A percentile compares a stretch with the other conserved stretches of the same genome.
phyloP scores from a whole-genome alignment of 2,329 filamentous ascomycete genomes.

The Colletotrichum australisinense region DNA sequence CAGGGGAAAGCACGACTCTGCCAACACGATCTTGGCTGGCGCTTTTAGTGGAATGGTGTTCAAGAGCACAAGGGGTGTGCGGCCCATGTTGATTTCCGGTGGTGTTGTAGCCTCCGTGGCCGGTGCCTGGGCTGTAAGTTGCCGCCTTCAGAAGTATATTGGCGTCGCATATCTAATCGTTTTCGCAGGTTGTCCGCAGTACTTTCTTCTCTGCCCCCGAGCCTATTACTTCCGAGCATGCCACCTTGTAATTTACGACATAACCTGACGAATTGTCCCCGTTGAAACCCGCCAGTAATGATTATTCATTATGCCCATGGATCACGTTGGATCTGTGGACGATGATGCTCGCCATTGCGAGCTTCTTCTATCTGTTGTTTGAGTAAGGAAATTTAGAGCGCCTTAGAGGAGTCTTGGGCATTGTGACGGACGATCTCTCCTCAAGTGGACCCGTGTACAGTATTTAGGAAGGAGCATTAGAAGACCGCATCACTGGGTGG shows the following conservation, averaged over 20 bases:
- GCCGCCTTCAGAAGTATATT: neutral
- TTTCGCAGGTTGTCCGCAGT: conserved; percentile 49
- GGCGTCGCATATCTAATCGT: conserved; percentile 10
- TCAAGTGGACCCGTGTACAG: conserved; percentile 64
- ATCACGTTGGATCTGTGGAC: conserved; percentile 24
- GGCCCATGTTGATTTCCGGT: conserved; percentile 95
- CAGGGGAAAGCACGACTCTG: conserved; percentile 87
- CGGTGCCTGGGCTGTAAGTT: conserved; percentile 88
- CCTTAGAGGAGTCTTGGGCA: conserved; percentile 41
- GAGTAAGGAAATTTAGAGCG: conserved; percentile 40
- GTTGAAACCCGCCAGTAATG: conserved; percentile 31
- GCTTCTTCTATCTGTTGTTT: conserved; percentile 32
- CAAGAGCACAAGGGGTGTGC: conserved; percentile 91
- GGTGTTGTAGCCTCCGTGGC: conserved; percentile 89
- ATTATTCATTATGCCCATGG: conserved; percentile 15
- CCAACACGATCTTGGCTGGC: conserved; percentile 89
- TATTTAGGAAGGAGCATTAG: conserved; percentile 61
- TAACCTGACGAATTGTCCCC: conserved; percentile 26
- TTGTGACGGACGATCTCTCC: conserved; percentile 65
- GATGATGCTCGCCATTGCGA: conserved; percentile 35
- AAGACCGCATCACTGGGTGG: conserved; percentile 43
- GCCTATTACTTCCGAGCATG: conserved; percentile 36
- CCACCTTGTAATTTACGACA: conserved; percentile 36
- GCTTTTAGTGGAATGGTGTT: conserved; percentile 92
- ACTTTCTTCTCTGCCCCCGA: conserved; percentile 55